A percentile compares a stretch with the other conserved stretches of the same genome.
Conservation (phyloP, 1,284 basidiomycete species). For the Mycena citricolor region DNA sequence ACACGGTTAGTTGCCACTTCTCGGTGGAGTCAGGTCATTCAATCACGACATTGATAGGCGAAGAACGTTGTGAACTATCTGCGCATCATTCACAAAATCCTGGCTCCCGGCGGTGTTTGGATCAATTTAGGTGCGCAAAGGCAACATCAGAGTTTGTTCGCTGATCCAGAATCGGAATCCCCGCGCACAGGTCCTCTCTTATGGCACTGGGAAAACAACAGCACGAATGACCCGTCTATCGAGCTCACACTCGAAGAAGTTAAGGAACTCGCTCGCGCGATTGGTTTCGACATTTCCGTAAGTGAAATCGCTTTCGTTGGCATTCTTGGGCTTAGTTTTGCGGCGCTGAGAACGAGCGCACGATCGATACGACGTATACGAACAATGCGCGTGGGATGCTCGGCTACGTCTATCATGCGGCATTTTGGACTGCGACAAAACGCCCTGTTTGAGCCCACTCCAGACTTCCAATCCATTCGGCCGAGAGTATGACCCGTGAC, state of each 20-base stretch:
- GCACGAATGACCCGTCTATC: conserved; percentile 75
- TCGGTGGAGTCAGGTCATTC: conserved; percentile 1
- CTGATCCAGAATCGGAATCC: too few species aligned
- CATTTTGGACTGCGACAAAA: conserved; percentile 89
- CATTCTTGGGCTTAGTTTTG: neutral
- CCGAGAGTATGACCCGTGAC: too few species aligned
- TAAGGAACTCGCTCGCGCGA: conserved; percentile 66
- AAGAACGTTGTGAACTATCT: conserved; percentile 93
- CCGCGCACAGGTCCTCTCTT: conserved; percentile 72
- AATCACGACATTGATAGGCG: conserved; percentile 49
- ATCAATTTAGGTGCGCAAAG: conserved; percentile 83
- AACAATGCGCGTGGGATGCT: conserved; percentile 84
- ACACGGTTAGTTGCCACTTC: conserved; percentile 63
- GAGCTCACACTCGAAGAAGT: conserved; percentile 91
- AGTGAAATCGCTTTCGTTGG: conserved; percentile 30
- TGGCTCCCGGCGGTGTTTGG: conserved; percentile 86
- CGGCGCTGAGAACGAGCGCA: conserved; percentile 69
- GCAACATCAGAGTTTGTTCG: too few species aligned
- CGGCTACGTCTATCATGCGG: conserved; percentile 82
- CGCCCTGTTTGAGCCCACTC: too few species aligned
- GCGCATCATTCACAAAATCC: conserved; percentile 75
- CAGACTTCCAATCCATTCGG: too few species aligned
- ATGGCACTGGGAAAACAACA: conserved; percentile 96
- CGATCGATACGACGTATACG: conserved; percentile 85
- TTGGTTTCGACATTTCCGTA: conserved; percentile 86